Base-by-base conservation (phyloP, 2,329 filamentous ascomycete genomes). In the Fusarium tuaranense region DNA sequence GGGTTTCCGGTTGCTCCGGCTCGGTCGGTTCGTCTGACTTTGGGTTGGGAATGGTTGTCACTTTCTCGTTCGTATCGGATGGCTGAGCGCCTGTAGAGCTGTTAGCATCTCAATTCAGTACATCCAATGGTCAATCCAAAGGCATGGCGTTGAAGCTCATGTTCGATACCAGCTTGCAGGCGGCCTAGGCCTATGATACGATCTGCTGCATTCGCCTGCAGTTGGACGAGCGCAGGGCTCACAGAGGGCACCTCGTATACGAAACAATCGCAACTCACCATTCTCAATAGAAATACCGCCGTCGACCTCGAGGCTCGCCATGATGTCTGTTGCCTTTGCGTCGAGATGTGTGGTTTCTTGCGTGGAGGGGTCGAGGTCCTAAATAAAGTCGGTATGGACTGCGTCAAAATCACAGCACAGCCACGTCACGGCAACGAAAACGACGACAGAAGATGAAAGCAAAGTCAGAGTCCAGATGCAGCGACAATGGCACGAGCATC, bases 41-140 rank as follows among this genome's bases (percentile, higher is more conserved):
- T 25, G 72, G 68, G 46, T 78, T 76, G 6, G 74, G 65, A 38
- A 75, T 67, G 14, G 71, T 74, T 25, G 71, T 72, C 55, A 77
- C 75, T 59, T 79, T 79, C 63, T 78, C 73, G 62, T 74, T 69
- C 16, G 70, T 27, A 38, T 75, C 68, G 25, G 44, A 63, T 18
- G 51, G 38, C 5, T 67, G 46, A 10, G 59, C n/a, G 16, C 46
- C 75, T 77, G 44, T 14, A 14, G 3, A 10, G 20, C 22, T 20
- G 53, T 79, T 65, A 79, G 71, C 53, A 32, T 41, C 5, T 63
- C 22, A 3, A 46, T 36, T 16, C n/a, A 12, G 8, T 32, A 14
- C 25, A 16, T 25, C 1, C 22, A 30, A 27, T 51, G 12, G 16
- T 41, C 46, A n/a, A 53, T 63, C 13, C n/a, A 14, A 55, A 12